Conservation (phyloP, 1,139 yeast species). For the Hyphopichia fennica region DNA sequence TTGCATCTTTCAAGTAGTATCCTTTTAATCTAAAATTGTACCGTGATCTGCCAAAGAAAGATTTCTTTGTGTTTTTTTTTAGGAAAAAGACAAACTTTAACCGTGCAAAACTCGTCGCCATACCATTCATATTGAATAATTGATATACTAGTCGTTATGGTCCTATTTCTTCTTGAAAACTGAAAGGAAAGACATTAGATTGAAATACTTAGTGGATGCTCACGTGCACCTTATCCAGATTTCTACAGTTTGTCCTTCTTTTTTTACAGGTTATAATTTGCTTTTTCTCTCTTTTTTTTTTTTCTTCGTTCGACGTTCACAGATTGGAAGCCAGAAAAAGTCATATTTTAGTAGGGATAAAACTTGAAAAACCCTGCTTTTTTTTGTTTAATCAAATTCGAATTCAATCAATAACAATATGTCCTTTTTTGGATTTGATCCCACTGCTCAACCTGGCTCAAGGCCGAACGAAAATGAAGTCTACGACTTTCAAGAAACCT, state of each 20-base stretch:
- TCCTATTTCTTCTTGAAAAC: too few relatives aligned
- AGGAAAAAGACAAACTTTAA: too few relatives aligned
- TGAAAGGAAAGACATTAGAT: too few relatives aligned
- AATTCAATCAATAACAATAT: slow-evolving; percentile 18
- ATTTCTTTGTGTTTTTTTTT: too few relatives aligned
- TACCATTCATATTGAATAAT: too few relatives aligned
- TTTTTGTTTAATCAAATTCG: background rate
- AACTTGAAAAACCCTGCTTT: background rate
- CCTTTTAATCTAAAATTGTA: too few relatives aligned
- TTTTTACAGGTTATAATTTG: background rate
- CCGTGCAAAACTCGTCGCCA: too few relatives aligned
- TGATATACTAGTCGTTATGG: too few relatives aligned
- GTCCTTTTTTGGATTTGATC: slow-evolving; percentile 63
- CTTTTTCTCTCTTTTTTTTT: slow-evolving; percentile 1
- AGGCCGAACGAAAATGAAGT: slow-evolving; percentile 22
- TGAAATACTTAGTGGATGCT: too few relatives aligned
- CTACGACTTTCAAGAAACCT: slow-evolving; percentile 81
- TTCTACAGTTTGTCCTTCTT: background rate
- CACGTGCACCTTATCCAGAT: too few relatives aligned
- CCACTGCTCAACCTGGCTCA: slow-evolving; percentile 38
- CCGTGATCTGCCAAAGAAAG: too few relatives aligned
- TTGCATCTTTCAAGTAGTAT: too few relatives aligned
- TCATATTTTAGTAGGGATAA: background rate
- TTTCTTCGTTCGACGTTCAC: slow-evolving; percentile 7
- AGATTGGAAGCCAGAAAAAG: background rate